Evolutionary conservation across 2,329 filamentous ascomycete species (phyloP), one percentile per base, ranked within the genome.

Genomic region (Epicoccum nigrum): DNA sequence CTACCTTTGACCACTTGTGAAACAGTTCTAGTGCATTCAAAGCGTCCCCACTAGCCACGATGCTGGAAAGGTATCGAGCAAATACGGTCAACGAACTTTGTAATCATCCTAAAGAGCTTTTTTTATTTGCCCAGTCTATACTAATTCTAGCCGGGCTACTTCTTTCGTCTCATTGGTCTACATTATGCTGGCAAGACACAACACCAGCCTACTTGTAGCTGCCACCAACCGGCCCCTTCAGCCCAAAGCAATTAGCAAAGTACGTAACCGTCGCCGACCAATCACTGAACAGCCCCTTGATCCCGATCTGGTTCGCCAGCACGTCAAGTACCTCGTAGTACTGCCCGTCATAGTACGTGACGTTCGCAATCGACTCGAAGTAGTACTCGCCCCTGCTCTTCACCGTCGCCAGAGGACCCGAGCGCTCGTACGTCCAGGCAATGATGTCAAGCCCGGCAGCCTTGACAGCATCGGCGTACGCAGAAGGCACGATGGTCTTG

Each of bases 261-360:
- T 85, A 88, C 0, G 84, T 86, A 7, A 83, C 79, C 0, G 85
- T 87, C 4, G 83, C 81, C 17, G 80, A 79, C 86, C 86, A 88
- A 68, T 89, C 86, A 4, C 80, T 81, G 60, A 89, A 88, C 45
- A 88, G 75, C 3, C 79, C 84, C 16, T 74, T 69, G n/a, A 86
- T 81, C 0, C 82, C 82, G 16, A 88, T 80, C 61, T 88, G 71
- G 52, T 79, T 77, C 2, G 76, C 80, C 51, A 89, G 71, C 1
- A 86, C 82, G 58, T 89, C 80, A 20, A 89, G 65, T 16, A 87
- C 72, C 30, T 79, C 80, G 64, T 81, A 88, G 52, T 86, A 78
- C 54, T 88, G 84, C 2, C 86, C 86, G 58, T 89, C 86, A 31
- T 79, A 80, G 45, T 79, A 77, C 38, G 85, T 80, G 1, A 79